phyloP scores from a whole-genome alignment of 148 eudicot genomes.

The Rheum nobile region DNA sequence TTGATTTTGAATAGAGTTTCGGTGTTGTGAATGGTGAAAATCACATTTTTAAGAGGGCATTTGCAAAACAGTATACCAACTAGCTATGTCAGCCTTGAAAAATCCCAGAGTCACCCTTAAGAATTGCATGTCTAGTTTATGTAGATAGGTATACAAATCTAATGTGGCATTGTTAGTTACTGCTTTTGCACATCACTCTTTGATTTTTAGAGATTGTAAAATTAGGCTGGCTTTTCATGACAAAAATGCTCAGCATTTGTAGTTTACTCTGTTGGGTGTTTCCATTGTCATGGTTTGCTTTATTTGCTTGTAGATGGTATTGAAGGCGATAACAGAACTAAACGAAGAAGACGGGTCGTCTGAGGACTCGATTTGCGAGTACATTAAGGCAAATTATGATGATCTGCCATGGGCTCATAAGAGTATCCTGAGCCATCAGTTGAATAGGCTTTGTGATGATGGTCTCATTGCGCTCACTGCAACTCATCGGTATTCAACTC shows the following conservation, averaged over 20 bases:
- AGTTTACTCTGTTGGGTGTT: background rate
- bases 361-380: conserved; percentile 42
- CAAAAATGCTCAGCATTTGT: background rate
- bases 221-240: background rate
- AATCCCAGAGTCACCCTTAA: too few species aligned
- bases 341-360: conserved; percentile 39
- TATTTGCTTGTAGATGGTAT: conserved; percentile 42
- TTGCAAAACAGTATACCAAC: background rate
- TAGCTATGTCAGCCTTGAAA: background rate
- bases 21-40: background rate
- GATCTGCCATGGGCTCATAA: conserved; percentile 64
- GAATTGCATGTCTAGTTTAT: background rate
- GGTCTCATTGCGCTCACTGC: conserved; percentile 21
- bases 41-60: background rate
- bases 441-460: conserved; percentile 33
- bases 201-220: background rate
- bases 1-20: background rate
- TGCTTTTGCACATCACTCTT: background rate
- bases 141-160: background rate
- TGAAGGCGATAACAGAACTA: conserved; percentile 30
- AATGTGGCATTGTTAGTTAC: background rate
- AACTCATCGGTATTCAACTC: background rate
- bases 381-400: conserved; percentile 22
- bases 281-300: background rate
- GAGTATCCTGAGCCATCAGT: conserved; percentile 32